phyloP scores from a whole-genome alignment of 2,329 filamentous ascomycete genomes.

The Cladophialophora yegresii region DNA sequence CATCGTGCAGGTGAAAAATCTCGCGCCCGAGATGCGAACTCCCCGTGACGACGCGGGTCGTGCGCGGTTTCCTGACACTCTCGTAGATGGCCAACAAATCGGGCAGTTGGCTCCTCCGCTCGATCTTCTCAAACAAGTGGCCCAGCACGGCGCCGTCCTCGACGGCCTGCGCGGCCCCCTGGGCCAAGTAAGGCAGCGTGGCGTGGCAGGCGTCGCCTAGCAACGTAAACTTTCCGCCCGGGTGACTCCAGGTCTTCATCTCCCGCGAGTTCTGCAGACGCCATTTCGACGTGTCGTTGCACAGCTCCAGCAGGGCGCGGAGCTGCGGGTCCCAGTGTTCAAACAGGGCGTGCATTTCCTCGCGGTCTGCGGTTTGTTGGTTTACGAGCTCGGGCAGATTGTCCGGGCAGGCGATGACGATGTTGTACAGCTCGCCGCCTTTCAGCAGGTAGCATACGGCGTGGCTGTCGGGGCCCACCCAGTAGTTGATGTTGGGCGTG shows the following conservation, averaged over 20 bases:
- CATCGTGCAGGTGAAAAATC: slow-evolving; percentile 45
- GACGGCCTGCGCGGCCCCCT: slow-evolving; percentile 41
- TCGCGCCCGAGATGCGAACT: slow-evolving; percentile 41
- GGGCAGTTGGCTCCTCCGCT: slow-evolving; percentile 39
- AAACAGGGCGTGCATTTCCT: slow-evolving; percentile 41
- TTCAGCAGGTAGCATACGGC: slow-evolving; percentile 53
- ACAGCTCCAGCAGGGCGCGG: slow-evolving; percentile 35
- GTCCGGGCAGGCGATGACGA: slow-evolving; percentile 53
- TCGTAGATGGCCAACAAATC: slow-evolving; percentile 44
- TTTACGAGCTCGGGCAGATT: slow-evolving; percentile 43
- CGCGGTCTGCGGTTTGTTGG: slow-evolving; percentile 37
- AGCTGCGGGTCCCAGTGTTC: slow-evolving; percentile 40
- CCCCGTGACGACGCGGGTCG: slow-evolving; percentile 45
- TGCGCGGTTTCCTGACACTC: slow-evolving; percentile 44
- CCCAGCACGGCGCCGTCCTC: slow-evolving; percentile 42
- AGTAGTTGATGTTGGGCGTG: slow-evolving; percentile 56
- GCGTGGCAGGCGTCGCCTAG: slow-evolving; percentile 51
- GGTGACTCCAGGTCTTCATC: slow-evolving; percentile 28
- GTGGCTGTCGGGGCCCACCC: slow-evolving; percentile 57
- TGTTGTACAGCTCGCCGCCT: slow-evolving; percentile 50
- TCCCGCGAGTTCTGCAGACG: slow-evolving; percentile 29
- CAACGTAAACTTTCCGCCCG: slow-evolving; percentile 39
- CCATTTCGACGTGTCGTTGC: slow-evolving; percentile 35
- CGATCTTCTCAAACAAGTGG: slow-evolving; percentile 39
- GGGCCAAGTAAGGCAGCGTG: slow-evolving; percentile 45